phyloP scores from a whole-genome alignment of 129 eudicot genomes.

The Lactuca sativa region DNA sequence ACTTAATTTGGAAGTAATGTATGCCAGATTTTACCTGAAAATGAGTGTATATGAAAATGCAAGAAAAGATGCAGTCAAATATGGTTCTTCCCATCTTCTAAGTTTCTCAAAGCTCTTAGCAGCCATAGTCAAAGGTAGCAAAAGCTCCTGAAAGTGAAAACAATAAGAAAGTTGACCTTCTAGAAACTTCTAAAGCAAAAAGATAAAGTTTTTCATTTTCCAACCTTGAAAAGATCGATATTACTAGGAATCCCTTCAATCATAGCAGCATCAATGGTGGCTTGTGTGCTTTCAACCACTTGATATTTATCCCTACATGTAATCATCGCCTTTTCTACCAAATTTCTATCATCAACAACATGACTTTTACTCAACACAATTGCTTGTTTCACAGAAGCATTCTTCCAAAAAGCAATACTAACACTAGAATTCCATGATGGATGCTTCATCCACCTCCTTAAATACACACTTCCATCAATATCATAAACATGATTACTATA shows the following conservation, averaged over 20 bases:
- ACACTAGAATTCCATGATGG: slow-evolving; percentile 65
- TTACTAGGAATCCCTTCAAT: slow-evolving; percentile 88
- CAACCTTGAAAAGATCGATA: slow-evolving; percentile 85
- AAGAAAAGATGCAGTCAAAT: slow-evolving; percentile 71
- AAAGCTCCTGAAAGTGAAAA: slow-evolving; percentile 63
- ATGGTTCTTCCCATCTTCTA: slow-evolving; percentile 81
- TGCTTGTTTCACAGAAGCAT: slow-evolving; percentile 35
- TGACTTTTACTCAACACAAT: slow-evolving; percentile 65
- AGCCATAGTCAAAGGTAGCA: slow-evolving; percentile 58
- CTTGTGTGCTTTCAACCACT: slow-evolving; percentile 76
- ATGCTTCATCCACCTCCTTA: slow-evolving; percentile 79
- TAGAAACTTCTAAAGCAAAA: background rate
- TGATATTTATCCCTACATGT: slow-evolving; percentile 54
- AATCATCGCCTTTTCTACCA: slow-evolving; percentile 68
- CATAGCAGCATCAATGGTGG: slow-evolving; percentile 85
- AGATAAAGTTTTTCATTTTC: slow-evolving; percentile 10
- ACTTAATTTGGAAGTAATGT: background rate
- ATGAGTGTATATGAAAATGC: slow-evolving; percentile 60
- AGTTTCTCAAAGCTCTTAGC: slow-evolving; percentile 57
- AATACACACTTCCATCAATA: slow-evolving; percentile 80
- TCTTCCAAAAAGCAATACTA: slow-evolving; percentile 73
- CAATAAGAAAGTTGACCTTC: background rate
- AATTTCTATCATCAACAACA: slow-evolving; percentile 65
- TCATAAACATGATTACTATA: slow-evolving; percentile 50
- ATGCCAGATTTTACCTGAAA: slow-evolving; percentile 48